Percentiles rank a stretch among this genome's conserved stretches.
These are phyloP conservation scores for Sungouiella thailandica DNA, from an alignment of 805 yeast genomes.

Conservation along the genomic window DNA sequence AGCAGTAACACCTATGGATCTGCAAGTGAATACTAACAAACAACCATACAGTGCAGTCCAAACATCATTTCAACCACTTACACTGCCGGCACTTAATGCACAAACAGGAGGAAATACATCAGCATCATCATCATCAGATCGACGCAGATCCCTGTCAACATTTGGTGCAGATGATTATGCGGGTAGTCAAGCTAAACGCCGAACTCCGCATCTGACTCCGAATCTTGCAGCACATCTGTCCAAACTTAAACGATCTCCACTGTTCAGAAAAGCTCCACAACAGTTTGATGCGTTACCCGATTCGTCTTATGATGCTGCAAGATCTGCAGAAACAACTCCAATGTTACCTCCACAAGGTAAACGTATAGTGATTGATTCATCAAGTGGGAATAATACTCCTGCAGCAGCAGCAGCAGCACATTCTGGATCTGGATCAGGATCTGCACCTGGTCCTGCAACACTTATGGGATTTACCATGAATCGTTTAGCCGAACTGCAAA, in stretches of 20 bases:
- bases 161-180: conserved; percentile 26
- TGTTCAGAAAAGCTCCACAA: conserved; percentile 14
- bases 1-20: conserved; percentile 60
- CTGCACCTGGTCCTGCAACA: conserved; percentile 31
- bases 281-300: conserved; percentile 23
- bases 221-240: conserved; percentile 23
- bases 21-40: conserved; percentile 19
- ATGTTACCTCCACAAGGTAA: conserved; percentile 38
- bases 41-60: conserved; percentile 13
- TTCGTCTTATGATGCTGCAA: conserved; percentile 9
- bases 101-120: conserved; percentile 17
- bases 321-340: conserved; percentile 16
- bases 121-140: conserved; percentile 14
- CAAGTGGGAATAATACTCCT: conserved; percentile 8
- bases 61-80: conserved; percentile 45
- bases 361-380: conserved; percentile 18
- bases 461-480: conserved; percentile 46
- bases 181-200: conserved; percentile 23
- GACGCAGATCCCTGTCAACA: conserved; percentile 30
- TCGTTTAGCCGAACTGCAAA: conserved; percentile 33
- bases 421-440: too few species aligned
- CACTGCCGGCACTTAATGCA: conserved; percentile 66
- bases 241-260: conserved; percentile 33
- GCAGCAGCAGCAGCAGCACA: conserved; percentile 3
- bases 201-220: conserved; percentile 44